Base-by-base conservation (phyloP, 1,139 yeast species). In the Wickerhamomyces sp. region DNA sequence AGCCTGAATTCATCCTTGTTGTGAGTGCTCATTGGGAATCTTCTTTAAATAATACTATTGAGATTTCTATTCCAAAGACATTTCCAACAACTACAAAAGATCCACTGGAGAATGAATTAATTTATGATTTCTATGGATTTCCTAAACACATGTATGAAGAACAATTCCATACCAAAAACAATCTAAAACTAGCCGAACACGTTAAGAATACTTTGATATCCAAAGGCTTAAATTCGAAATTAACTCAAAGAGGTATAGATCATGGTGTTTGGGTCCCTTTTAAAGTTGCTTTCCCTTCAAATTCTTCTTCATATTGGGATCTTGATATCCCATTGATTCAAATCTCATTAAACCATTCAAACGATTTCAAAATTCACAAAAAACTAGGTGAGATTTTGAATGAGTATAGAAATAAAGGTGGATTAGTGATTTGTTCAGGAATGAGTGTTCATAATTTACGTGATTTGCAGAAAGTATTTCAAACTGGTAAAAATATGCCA, bases 181-280 rank as follows among this genome's bases (percentile, higher is more conserved):
- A 76, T 42, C 46, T 61, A 0, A 55, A 57, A 9, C 50, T 84
- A 8, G 78, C 85, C 0, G 51, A 67, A 18, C 66, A 70, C 46
- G 65, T 85, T 18, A 68, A 70, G 35, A 56, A 65, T 1, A 63
- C 72, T 10, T 65, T 86, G 35, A 54, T 56, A 14, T 52, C 59
- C 5, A 53, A 62, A 11, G 84, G 82, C 0, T 68, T 84, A 41
- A 55, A 67, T 2, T 65, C 80, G 1, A 64, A 65, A 32, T 53
- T 78, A 18, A 60, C 66, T 1, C 60, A 65, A 18, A 68, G 94
- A 46, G 94, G 94, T 6, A 62, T 86, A 23, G 95, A 86, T 60
- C 95, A 86, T 63, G 95, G 95, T 1, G 84, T 75, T 4, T 86
- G 93, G 90, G 89, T 83, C 2, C 91, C 94, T 0, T 72, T 82